Evolutionary conservation across 495 filamentous ascomycete species (phyloP).

Genomic region (Glutinoglossum americanum): DNA sequence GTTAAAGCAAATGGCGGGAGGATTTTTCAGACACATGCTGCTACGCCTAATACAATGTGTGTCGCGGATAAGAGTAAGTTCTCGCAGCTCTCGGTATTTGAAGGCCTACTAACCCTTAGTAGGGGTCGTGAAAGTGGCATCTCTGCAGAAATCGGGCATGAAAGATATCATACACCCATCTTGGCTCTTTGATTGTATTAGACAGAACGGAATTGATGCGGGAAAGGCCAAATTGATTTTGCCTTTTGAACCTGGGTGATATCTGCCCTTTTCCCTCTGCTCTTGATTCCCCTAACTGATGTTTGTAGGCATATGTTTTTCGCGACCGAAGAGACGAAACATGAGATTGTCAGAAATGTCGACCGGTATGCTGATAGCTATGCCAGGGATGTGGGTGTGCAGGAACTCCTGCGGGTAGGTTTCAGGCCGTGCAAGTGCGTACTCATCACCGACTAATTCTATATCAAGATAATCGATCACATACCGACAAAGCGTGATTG

Average conservation of each 20-base stretch:
- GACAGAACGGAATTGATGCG: conserved; percentile 39
- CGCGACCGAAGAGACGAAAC: conserved; percentile 22
- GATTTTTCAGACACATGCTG: conserved; percentile 50
- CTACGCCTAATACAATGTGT: conserved; percentile 36
- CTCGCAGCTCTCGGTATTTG: background rate
- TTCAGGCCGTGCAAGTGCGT: conserved; percentile 7
- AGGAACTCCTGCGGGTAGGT: conserved; percentile 40
- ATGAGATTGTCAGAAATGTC: conserved; percentile 28
- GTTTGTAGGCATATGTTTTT: conserved; percentile 33
- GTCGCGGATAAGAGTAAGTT: conserved; percentile 53
- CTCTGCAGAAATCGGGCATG: conserved; percentile 45
- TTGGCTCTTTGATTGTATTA: conserved; percentile 72
- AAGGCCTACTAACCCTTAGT: conserved; percentile 2
- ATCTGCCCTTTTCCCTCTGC: background rate
- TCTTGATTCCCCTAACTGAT: background rate
- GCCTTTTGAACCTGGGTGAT: conserved; percentile 45
- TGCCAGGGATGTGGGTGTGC: conserved; percentile 39
- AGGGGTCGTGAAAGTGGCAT: conserved; percentile 69
- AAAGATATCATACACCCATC: conserved; percentile 52
- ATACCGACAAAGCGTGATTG: conserved; percentile 21
- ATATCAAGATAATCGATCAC: conserved; percentile 20
- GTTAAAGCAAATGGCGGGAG: conserved; percentile 78
- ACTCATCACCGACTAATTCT: background rate
- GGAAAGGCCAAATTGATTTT: conserved; percentile 34
- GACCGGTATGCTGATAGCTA: conserved; percentile 77